A percentile compares a stretch with the other conserved stretches of the same genome.
Conservation (phyloP, 1,284 basidiomycete genomes). For the Amylostereum areolatum region DNA sequence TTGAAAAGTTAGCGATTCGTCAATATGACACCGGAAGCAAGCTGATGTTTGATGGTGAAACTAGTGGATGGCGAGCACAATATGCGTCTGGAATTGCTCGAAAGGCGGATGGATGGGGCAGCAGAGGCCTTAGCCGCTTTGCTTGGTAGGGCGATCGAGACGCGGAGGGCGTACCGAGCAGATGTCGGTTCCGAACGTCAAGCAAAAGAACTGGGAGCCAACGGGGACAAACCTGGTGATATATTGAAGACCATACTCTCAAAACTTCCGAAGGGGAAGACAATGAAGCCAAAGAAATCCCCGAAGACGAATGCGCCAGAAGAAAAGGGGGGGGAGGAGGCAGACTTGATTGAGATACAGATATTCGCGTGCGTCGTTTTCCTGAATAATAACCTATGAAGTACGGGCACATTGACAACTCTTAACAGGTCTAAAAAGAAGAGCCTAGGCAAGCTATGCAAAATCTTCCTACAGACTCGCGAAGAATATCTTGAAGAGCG, state of each 20-base stretch:
- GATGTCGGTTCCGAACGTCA: slow-evolving; percentile 9
- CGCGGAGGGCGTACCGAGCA: slow-evolving; percentile 14
- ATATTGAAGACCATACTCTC: too few relatives aligned
- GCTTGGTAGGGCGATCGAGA: slow-evolving; percentile 14
- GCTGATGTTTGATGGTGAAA: neutral
- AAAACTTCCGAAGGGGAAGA: too few relatives aligned
- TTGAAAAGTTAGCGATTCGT: slow-evolving; percentile 20
- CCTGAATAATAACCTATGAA: neutral
- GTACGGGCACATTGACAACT: too few relatives aligned
- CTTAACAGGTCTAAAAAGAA: slow-evolving; percentile 1
- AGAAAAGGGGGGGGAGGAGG: slow-evolving; percentile 12
- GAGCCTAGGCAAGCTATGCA: neutral
- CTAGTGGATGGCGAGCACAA: slow-evolving; percentile 24
- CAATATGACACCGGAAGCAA: too few relatives aligned
- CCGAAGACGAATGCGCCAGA: neutral
- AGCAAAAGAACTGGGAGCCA: too few relatives aligned
- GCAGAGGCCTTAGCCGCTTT: slow-evolving; percentile 18
- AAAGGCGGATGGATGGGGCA: slow-evolving; percentile 19
- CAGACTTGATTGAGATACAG: slow-evolving; percentile 21
- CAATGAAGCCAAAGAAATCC: too few relatives aligned
- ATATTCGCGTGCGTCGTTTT: slow-evolving; percentile 16
- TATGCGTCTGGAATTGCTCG: slow-evolving; percentile 22
- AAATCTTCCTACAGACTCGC: slow-evolving; percentile 1
- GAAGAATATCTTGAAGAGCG: too few relatives aligned
- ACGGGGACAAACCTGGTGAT: too few relatives aligned